These are phyloP conservation scores for Cucurbita argyrosperma DNA, from an alignment of 306 rosid genomes.

Conservation along the genomic window DNA sequence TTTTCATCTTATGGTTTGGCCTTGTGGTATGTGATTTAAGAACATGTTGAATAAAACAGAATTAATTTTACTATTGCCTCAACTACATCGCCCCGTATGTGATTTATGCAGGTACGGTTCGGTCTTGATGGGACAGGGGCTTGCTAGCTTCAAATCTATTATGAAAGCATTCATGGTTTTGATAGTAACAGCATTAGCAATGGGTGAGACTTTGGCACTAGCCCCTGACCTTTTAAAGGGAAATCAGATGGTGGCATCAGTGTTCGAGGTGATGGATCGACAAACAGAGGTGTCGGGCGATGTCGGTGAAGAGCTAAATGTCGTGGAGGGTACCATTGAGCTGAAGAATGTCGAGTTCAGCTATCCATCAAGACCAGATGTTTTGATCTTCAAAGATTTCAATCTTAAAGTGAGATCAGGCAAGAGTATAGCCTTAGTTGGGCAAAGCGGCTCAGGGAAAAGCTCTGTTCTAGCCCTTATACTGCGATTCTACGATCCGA, in stretches of 20 bases:
- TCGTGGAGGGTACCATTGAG: conserved; percentile 78
- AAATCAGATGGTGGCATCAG: conserved; percentile 88
- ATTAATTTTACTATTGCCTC: not conserved
- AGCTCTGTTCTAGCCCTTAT: conserved; percentile 82
- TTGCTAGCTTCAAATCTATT: conserved; percentile 74
- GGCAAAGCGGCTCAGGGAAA: conserved; percentile 99
- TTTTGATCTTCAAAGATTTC: conserved; percentile 68
- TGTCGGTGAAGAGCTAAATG: conserved; percentile 49
- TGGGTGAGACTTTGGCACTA: conserved; percentile 83
- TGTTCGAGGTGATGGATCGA: conserved; percentile 68
- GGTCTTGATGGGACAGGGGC: conserved; percentile 75
- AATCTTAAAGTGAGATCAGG: conserved; percentile 60
- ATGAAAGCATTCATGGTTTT: conserved; percentile 91
- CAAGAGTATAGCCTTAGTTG: conserved; percentile 68
- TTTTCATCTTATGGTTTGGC: conserved; percentile 92
- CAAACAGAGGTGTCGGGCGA: conserved; percentile 48
- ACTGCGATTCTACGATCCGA: conserved; percentile 82
- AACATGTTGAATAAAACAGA: not conserved
- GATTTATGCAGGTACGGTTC: conserved; percentile 71
- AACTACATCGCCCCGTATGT: not conserved
- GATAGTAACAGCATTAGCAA: conserved; percentile 79
- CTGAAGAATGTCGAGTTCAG: conserved; percentile 54
- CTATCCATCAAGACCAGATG: conserved; percentile 90
- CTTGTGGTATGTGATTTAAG: conserved; percentile 43
- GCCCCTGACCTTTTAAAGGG: conserved; percentile 94